Base-by-base conservation (phyloP, 1,139 yeast genomes). In the Diutina scorzettiae region DNA sequence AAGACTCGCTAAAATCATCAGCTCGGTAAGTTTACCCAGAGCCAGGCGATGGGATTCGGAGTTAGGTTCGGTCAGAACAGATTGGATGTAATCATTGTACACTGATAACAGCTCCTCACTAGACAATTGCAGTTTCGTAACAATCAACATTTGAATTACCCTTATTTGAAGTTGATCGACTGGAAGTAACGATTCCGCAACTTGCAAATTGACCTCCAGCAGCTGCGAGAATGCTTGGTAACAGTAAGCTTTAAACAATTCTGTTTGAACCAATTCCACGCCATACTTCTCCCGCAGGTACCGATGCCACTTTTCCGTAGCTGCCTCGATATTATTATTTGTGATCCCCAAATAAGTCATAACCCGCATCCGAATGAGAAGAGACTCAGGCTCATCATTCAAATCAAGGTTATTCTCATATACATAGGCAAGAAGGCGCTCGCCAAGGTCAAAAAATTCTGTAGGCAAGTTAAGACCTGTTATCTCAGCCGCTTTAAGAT, bases 21-120 rank as follows among this genome's bases (percentile, higher is more conserved):
- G 60, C 49, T 78, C 78, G 0, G 80, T 70, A 19, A 79, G 52
- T 23, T 62, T 49, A 0, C 78, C 79, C 18, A 72, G 59, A 2
- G 69, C 62, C 0, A 77, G 66, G 24, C 71, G 51, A 3, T 58
- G 57, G 1, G 66, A 57, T 2, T 40, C 44, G 5, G 58, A 59
- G 43, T 69, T 69, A 5, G 66, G 52, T 5, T 59, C 56, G 6
- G 50, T 51, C 1, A 73, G 61, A 8, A 71, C 69, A 20, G 53
- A 54, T 19, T 51, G 51, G 36, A 76, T 71, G 50, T 73, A 67
- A 21, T 65, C 62, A 49, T 81, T 80, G 56, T 72, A 80, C 5
- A 76, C 50, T 2, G 64, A 66, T 30, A 81, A 59, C 0, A 79
- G 61, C 28, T 58, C 53, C 16, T 71, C 73, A 1, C 63, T 53